These are phyloP conservation scores for Penicillium sclerotiorum DNA, from an alignment of 2,329 filamentous ascomycete species.

Conservation along the genomic window DNA sequence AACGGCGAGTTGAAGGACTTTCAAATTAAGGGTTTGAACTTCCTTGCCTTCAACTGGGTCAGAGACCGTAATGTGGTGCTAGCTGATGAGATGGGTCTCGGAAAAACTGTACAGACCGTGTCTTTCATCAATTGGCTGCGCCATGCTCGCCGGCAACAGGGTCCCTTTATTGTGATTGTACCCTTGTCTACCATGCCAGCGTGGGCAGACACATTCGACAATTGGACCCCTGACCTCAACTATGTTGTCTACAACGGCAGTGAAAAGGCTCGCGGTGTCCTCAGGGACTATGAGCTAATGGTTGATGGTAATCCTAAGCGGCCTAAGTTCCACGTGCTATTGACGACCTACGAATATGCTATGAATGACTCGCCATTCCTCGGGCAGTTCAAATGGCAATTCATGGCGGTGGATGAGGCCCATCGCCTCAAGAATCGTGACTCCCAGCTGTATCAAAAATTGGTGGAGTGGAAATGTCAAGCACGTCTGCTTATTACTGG, in stretches of 20 bases:
- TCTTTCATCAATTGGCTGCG: conserved; percentile 96
- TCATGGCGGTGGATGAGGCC: conserved; percentile 92
- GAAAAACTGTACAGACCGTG: conserved; percentile 97
- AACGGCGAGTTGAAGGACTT: conserved; percentile 87
- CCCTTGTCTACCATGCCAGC: conserved; percentile 95
- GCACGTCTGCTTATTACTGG: conserved; percentile 93
- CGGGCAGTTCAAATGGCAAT: conserved; percentile 94
- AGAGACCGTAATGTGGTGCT: conserved; percentile 93
- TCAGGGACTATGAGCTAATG: conserved; percentile 86
- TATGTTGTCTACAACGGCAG: conserved; percentile 97
- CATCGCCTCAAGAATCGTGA: conserved; percentile 96
- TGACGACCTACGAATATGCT: conserved; percentile 98
- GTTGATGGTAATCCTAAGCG: conserved; percentile 83
- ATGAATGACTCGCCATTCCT: conserved; percentile 82
- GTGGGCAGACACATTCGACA: conserved; percentile 97
- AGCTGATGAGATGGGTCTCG: conserved; percentile 97
- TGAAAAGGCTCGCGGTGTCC: conserved; percentile 80
- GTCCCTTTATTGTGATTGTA: conserved; percentile 95
- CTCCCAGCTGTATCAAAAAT: conserved; percentile 84
- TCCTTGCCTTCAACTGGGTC: conserved; percentile 94
- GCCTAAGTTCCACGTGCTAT: conserved; percentile 94
- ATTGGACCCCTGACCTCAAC: conserved; percentile 94
- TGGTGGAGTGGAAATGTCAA: conserved; percentile 83
- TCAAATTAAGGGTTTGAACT: conserved; percentile 92
- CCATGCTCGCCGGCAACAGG: conserved; percentile 85